phyloP scores from a whole-genome alignment of 495 filamentous ascomycete genomes.

The Daldinia childiae region DNA sequence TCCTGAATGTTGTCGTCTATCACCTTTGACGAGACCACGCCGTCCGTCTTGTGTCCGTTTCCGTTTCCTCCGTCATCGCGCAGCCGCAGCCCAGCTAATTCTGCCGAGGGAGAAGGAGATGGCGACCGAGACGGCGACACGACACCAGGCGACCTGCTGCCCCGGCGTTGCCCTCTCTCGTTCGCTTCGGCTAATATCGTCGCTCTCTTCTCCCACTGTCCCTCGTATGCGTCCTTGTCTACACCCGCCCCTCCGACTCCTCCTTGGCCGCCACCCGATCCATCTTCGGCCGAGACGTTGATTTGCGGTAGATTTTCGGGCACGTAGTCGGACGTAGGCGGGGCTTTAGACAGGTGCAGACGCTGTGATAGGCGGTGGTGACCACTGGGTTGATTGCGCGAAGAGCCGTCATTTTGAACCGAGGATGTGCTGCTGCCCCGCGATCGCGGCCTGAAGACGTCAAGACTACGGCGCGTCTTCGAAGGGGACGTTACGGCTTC shows the following conservation, averaged over 20 bases:
- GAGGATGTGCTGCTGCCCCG: slow-evolving; percentile 60
- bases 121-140: slow-evolving; percentile 30
- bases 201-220: slow-evolving; percentile 86
- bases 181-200: slow-evolving; percentile 82
- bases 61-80: slow-evolving; percentile 27
- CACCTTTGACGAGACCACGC: slow-evolving; percentile 56
- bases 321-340: slow-evolving; percentile 75
- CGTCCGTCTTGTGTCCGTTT: slow-evolving; percentile 31
- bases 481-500: slow-evolving; percentile 34
- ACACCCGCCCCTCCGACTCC: slow-evolving; percentile 25
- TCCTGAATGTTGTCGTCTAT: slow-evolving; percentile 87
- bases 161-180: slow-evolving; percentile 51
- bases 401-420: slow-evolving; percentile 48
- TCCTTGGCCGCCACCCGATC: slow-evolving; percentile 42
- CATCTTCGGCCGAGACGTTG: slow-evolving; percentile 54
- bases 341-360: slow-evolving; percentile 69
- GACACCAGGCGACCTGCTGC: slow-evolving; percentile 49
- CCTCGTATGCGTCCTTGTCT: slow-evolving; percentile 59
- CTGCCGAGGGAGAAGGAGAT: slow-evolving; percentile 27
- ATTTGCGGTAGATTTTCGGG: slow-evolving; percentile 83
- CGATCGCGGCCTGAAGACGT: slow-evolving; percentile 51
- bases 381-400: slow-evolving; percentile 45
- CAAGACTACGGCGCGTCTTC: slow-evolving; percentile 46
- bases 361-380: slow-evolving; percentile 70
- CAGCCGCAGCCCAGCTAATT: slow-evolving; percentile 41